A percentile compares a stretch with the other conserved stretches of the same genome.
These are phyloP conservation scores for Exophiala aquamarina DNA, from an alignment of 2,329 filamentous ascomycete genomes.

Conservation along the genomic window DNA sequence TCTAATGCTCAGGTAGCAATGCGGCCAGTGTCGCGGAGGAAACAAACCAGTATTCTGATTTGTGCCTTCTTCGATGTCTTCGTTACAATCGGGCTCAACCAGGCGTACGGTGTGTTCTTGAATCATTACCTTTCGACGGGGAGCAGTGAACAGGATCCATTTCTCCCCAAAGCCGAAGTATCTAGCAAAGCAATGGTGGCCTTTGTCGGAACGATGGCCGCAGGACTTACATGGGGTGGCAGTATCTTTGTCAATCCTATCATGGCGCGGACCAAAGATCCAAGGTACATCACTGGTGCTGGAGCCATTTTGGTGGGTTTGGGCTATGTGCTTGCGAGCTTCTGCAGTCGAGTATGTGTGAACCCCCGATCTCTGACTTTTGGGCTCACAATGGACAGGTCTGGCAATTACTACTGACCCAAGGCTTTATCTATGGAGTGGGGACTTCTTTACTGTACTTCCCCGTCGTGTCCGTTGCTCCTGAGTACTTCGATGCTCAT, in stretches of 20 bases:
- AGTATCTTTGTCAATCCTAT: slow-evolving; percentile 51
- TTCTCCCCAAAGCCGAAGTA: slow-evolving; percentile 38
- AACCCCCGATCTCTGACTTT: not conserved
- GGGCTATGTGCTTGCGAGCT: slow-evolving; percentile 46
- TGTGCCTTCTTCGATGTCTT: slow-evolving; percentile 47
- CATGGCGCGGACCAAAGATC: slow-evolving; percentile 44
- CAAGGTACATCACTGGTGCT: slow-evolving; percentile 40
- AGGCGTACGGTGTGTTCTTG: slow-evolving; percentile 52
- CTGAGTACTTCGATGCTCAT: slow-evolving; percentile 62
- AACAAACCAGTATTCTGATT: slow-evolving; percentile 45
- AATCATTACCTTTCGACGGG: slow-evolving; percentile 43
- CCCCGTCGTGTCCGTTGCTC: slow-evolving; percentile 54
- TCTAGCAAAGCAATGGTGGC: slow-evolving; percentile 45
- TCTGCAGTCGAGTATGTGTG: slow-evolving; percentile 28
- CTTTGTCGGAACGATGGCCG: slow-evolving; percentile 51
- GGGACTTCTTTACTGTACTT: slow-evolving; percentile 64
- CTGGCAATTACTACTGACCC: slow-evolving; percentile 62
- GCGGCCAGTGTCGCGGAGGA: slow-evolving; percentile 39
- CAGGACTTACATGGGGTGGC: slow-evolving; percentile 52
- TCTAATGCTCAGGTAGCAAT: slow-evolving; percentile 27
- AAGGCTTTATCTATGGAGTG: slow-evolving; percentile 62
- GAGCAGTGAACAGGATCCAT: slow-evolving; percentile 37
- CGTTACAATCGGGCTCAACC: slow-evolving; percentile 52
- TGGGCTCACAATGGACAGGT: slow-evolving; percentile 35
- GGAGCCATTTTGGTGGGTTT: slow-evolving; percentile 44